Base-by-base conservation (phyloP, 2,329 filamentous ascomycete species). In the Scytalidium sp. region DNA sequence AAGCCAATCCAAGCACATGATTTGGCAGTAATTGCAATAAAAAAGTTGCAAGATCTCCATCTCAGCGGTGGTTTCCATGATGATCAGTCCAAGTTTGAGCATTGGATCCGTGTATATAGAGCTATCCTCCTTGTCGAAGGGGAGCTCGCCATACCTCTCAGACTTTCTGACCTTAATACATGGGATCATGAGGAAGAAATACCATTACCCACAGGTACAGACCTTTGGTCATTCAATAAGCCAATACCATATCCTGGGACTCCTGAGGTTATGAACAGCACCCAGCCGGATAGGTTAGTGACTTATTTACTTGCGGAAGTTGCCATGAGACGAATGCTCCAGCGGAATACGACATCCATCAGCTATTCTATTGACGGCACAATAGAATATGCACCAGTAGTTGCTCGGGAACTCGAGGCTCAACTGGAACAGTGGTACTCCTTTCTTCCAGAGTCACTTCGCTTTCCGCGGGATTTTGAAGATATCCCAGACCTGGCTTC, bases 341-440 rank as follows among this genome's bases (percentile, higher is more conserved):
- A 61, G 13, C 60, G 64, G 13, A 61, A 58, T 45, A 63, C 56
- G 20, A 60, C 60, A 21, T 51, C 58, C 5, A 51, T 60, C 10
- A 40, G 57, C 54, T 29, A 50, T 50, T 27, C 55, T 17, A 20
- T 52, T 19, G 45, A 50, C 10, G 53, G 52, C 36, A 25, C 50
- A 43, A 44, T 56, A 21, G 47, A 22, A 22, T 61, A 64, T 20
- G 61, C 63, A 4, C 60, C 63, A 9, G 45, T 52, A 27, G 54
- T 65, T 22, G 61, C 63, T 1, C 40, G 51, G 17, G 65, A 68
- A 46, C 57, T 68, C 3, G 62, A 63, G 32, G 53, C 56, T n/a
- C 65, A 68, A 46, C 55, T 68, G 2, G 60, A 67, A 11, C 59
- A 64, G 46, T 68, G 65, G 65, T 62, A 64, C 41, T 53, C 61